Evolutionary conservation across 2,329 filamentous ascomycete genomes (phyloP), one percentile per base, ranked within the genome.

Genomic region (Hortaea sp.): DNA sequence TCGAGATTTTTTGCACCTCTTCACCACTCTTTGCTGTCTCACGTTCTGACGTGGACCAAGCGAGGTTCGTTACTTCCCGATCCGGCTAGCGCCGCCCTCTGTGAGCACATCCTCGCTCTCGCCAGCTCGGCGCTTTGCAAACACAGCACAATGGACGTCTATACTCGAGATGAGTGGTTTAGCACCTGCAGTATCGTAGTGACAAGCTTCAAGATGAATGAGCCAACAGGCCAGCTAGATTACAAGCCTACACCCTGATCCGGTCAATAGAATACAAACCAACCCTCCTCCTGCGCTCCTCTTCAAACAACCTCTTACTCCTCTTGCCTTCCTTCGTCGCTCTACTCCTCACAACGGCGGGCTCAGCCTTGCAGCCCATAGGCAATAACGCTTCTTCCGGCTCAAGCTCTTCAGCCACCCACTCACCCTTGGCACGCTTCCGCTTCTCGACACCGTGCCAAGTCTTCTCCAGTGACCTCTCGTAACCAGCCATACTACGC

Each of bases 231-330:
- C 32, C 32, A 9, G n/a, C 32, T 9, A 35, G 7, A 35, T n/a
- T 9, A 35, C n/a, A 35, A 9, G n/a, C n/a, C 32, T 35, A 58
- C 9, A 58, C 48, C 30, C 56, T 52, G 56, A 94, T 81, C 66
- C 80, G 79, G 69, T 95, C 88, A 54, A 90, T 75, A 41, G 85
- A 87, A 69, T 95, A 95, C 54, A 82, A 79, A 46, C 84, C 85
- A 51, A 89, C 83, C 62, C 82, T 82, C 68, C 85, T 84, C 61
- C 84, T 87, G 60, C 84, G 79, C 63, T 94, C 68, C 65, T 85
- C 79, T 12, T 85, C 86, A 48, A 82, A 81, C 68, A 94, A 84
- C 7, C 20, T 20, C 64, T 88, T 74, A 56, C 70, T 73, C 56
- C 75, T 88, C 55, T 86, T 78, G 63, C 77, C 70, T 51, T 81